phyloP scores from a whole-genome alignment of 192 early-diverging fungal species.

The Kappamyces sp. region DNA sequence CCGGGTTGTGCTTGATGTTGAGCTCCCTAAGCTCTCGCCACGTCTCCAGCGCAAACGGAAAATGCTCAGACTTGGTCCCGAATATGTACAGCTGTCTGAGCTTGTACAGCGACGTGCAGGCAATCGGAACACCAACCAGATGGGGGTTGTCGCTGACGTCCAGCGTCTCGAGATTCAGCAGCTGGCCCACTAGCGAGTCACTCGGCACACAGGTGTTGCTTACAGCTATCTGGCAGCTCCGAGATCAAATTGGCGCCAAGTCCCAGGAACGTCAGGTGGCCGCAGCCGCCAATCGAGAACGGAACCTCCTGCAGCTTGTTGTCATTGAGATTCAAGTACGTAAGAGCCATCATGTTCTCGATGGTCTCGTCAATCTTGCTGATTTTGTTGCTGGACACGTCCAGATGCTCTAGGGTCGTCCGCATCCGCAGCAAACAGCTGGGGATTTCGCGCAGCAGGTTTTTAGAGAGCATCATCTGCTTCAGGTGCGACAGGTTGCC shows the following conservation, averaged over 20 bases:
- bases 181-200: constrained; percentile 28
- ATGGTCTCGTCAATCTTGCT: constrained; percentile 26
- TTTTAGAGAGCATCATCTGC: constrained; percentile 28
- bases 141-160: constrained; percentile 41
- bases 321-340: constrained; percentile 26
- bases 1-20: constrained; percentile 32
- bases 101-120: constrained; percentile 18
- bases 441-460: constrained; percentile 28
- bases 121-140: constrained; percentile 35
- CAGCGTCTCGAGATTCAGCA: constrained; percentile 34
- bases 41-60: constrained; percentile 34
- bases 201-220: constrained; percentile 7
- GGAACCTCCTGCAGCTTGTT: constrained; percentile 31
- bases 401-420: constrained; percentile 20
- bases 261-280: constrained; percentile 16
- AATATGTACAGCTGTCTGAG: constrained; percentile 30
- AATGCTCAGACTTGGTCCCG: constrained; percentile 30
- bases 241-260: constrained; percentile 29
- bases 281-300: constrained; percentile 23
- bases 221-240: constrained; percentile 32
- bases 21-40: constrained; percentile 35
- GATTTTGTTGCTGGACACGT: constrained; percentile 41
- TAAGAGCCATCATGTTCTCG: constrained; percentile 16
- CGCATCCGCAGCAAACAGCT: constrained; percentile 23
- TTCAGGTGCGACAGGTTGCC: constrained; percentile 32